A percentile compares a stretch with the other conserved stretches of the same genome.
Conservation (phyloP, 352 stramenopile genomes). For the Salisapilia sapeloensis region DNA sequence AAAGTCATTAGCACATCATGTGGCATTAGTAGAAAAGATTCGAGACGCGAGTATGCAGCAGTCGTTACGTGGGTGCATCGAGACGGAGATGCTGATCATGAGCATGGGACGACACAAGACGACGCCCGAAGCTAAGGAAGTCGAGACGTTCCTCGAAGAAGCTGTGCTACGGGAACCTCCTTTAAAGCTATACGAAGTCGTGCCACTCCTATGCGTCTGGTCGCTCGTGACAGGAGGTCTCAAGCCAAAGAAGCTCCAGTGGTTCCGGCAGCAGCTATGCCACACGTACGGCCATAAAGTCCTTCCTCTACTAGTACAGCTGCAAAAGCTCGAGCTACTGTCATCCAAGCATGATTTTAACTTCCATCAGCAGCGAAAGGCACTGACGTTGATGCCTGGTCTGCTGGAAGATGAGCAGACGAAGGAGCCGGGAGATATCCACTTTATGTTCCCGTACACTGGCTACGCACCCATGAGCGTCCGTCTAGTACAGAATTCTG, state of each 20-base stretch:
- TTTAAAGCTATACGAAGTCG: constrained; percentile 45
- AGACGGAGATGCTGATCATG: constrained; percentile 73
- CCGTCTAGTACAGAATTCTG: constrained; percentile 50
- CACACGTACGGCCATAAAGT: constrained; percentile 69
- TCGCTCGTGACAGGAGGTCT: constrained; percentile 52
- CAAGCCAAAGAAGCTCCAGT: constrained; percentile 29
- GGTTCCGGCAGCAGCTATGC: constrained; percentile 60
- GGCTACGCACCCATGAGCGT: constrained; percentile 75
- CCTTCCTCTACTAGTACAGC: constrained; percentile 41
- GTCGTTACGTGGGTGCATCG: constrained; percentile 39
- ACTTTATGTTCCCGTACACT: constrained; percentile 78
- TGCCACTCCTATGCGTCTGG: constrained; percentile 62
- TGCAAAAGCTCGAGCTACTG: constrained; percentile 57
- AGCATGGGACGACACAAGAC: constrained; percentile 20
- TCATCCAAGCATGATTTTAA: constrained; percentile 42
- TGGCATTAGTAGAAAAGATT: constrained; percentile 48
- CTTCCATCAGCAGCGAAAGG: constrained; percentile 14
- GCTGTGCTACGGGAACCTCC: constrained; percentile 44
- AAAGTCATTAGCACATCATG: constrained; percentile 34
- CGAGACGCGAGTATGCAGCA: constrained; percentile 34
- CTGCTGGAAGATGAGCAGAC: constrained; percentile 34
- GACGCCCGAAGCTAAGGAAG: constrained; percentile 20
- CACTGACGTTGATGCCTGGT: constrained; percentile 9
- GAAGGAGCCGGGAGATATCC: constrained; percentile 32
- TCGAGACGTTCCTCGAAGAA: constrained; percentile 57